Evolutionary conservation across 1,139 yeast genomes (phyloP).

Genomic region (Geotrichum klebahnii): DNA sequence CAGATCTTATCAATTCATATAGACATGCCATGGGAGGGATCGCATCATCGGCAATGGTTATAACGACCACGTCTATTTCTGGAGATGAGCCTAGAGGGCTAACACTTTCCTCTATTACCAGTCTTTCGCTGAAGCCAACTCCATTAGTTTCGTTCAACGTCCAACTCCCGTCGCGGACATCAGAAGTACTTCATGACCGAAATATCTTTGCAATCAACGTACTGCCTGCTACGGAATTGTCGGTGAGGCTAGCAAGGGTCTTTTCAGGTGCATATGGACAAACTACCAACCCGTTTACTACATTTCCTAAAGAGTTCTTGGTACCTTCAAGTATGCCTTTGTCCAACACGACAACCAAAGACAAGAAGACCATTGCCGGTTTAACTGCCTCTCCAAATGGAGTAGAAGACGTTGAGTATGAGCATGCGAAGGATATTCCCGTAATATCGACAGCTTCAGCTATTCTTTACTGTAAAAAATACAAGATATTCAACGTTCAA

Average conservation of each 20-base stretch:
- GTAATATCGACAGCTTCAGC: constrained; percentile 56
- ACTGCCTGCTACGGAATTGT: constrained; percentile 52
- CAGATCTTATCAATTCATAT: neutral
- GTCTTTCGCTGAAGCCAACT: constrained; percentile 66
- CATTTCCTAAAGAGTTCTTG: constrained; percentile 44
- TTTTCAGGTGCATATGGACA: constrained; percentile 39
- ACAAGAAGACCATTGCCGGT: neutral
- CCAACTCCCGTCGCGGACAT: constrained; percentile 77
- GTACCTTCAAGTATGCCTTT: constrained; percentile 1
- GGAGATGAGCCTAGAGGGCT: constrained; percentile 48
- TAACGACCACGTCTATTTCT: constrained; percentile 24
- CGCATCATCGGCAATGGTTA: constrained; percentile 12
- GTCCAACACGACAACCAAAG: constrained; percentile 5
- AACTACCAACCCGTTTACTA: constrained; percentile 37
- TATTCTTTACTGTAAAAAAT: constrained; percentile 59
- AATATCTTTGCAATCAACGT: constrained; percentile 68
- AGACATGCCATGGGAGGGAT: constrained; percentile 11
- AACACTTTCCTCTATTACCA: constrained; percentile 77
- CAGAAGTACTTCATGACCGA: constrained; percentile 55
- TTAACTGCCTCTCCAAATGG: neutral
- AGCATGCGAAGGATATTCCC: constrained; percentile 46
- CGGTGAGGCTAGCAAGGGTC: constrained; percentile 44
- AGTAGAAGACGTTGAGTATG: neutral
- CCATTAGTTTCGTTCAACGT: constrained; percentile 78
- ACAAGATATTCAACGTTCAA: constrained; percentile 54